These are phyloP conservation scores for bread wheat (Triticum aestivum) DNA, from an alignment of 176 grass and related monocot species.

Conservation along the genomic window DNA sequence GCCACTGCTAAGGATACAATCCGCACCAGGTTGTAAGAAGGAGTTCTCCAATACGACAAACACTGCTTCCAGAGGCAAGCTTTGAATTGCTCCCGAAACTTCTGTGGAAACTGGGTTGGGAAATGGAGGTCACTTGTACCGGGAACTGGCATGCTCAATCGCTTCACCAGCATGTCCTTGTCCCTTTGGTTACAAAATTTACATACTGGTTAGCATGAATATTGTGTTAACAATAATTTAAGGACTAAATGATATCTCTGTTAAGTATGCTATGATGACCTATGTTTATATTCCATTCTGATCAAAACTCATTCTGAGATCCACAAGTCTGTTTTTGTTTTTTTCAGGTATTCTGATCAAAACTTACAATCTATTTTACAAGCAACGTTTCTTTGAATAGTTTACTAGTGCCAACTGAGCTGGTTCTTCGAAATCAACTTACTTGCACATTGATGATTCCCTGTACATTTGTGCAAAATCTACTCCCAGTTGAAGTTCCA, in stretches of 20 bases:
- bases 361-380: not conserved
- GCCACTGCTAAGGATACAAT: conserved; percentile 30
- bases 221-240: not conserved
- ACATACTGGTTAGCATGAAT: not conserved
- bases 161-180: conserved; percentile 34
- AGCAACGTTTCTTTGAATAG: not conserved
- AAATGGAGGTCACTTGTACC: conserved; percentile 50
- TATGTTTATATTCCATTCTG: not conserved
- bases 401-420: not conserved
- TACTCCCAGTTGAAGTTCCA: conserved; percentile 51
- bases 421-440: not conserved
- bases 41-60: conserved; percentile 76
- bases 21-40: conserved; percentile 62
- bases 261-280: not conserved
- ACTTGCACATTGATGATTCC: conserved; percentile 59
- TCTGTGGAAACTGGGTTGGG: conserved; percentile 52
- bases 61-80: conserved; percentile 79
- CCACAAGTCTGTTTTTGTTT: not conserved
- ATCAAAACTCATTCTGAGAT: not conserved
- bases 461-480: conserved; percentile 68
- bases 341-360: not conserved
- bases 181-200: conserved; percentile 47
- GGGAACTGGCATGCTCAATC: conserved; percentile 40
- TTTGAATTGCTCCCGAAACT: conserved; percentile 54
- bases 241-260: not conserved